phyloP scores from a whole-genome alignment of 2,329 filamentous ascomycete genomes.

The Sarocladiaceae sp. region DNA sequence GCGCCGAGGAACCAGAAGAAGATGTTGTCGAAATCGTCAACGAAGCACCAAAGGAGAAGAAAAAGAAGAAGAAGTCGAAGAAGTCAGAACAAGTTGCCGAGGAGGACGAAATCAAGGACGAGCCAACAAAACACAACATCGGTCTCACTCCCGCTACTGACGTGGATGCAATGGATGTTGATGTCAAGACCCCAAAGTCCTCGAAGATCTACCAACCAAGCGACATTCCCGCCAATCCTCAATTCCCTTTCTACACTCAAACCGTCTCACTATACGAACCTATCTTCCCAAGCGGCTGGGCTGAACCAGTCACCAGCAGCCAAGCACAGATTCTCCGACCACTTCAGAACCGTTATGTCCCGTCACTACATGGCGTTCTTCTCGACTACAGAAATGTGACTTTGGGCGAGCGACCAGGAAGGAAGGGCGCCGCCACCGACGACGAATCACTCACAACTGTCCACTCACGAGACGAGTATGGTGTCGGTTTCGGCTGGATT shows the following conservation, averaged over 20 bases:
- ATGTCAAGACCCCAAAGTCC: slow-evolving; percentile 24
- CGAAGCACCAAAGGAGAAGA: slow-evolving; percentile 24
- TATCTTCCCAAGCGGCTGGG: slow-evolving; percentile 66
- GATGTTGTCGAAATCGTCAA: slow-evolving; percentile 13
- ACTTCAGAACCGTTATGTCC: slow-evolving; percentile 72
- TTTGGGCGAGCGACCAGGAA: slow-evolving; percentile 56
- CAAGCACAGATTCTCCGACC: slow-evolving; percentile 72
- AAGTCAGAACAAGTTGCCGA: slow-evolving; percentile 11
- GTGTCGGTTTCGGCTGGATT: slow-evolving; percentile 81
- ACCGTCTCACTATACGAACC: slow-evolving; percentile 78
- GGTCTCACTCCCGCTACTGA: slow-evolving; percentile 16
- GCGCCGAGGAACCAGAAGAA: slow-evolving; percentile 13
- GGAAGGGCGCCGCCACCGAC: slow-evolving; percentile 40
- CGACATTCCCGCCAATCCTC: slow-evolving; percentile 34
- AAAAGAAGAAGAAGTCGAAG: slow-evolving; percentile 26
- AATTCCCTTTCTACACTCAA: slow-evolving; percentile 72
- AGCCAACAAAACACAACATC: slow-evolving; percentile 12
- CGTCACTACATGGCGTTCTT: slow-evolving; percentile 68
- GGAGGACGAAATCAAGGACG: slow-evolving; percentile 11
- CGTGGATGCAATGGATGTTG: slow-evolving; percentile 36
- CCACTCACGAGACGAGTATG: slow-evolving; percentile 71
- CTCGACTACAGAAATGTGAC: slow-evolving; percentile 68
- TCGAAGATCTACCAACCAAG: slow-evolving; percentile 31
- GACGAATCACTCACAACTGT: slow-evolving; percentile 44
- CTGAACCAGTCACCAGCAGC: slow-evolving; percentile 64